These are phyloP conservation scores for Eucalyptus curtisii DNA, from an alignment of 345 rosid species.

Conservation along the genomic window DNA sequence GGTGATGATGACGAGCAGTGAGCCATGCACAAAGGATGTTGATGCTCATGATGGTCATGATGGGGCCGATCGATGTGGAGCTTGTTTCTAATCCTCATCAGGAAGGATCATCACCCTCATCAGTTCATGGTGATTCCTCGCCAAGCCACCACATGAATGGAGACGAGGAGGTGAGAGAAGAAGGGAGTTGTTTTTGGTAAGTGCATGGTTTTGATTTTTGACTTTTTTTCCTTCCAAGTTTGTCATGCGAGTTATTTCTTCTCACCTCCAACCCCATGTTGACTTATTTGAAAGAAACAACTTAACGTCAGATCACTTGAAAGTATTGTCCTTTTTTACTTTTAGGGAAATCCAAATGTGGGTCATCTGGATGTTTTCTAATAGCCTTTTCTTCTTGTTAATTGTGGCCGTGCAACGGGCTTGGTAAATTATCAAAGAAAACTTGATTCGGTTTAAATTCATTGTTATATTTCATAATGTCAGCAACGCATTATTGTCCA, in stretches of 20 bases:
- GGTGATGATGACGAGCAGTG: background rate
- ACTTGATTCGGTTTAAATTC: background rate
- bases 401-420: background rate
- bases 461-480: no score
- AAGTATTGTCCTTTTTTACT: rapidly evolving
- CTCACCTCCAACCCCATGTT: background rate
- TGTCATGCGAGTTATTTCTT: background rate
- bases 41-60: background rate
- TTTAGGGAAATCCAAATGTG: background rate
- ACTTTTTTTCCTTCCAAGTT: background rate
- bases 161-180: background rate
- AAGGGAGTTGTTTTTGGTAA: rapidly evolving
- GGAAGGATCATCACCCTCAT: background rate
- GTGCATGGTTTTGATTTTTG: background rate
- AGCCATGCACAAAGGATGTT: background rate
- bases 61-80: background rate
- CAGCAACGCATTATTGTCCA: background rate
- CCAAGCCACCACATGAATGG: background rate
- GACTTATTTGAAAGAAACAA: no score
- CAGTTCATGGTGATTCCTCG: background rate
- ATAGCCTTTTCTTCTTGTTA: background rate
- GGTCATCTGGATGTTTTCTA: background rate
- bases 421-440: no score
- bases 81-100: background rate
- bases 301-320: no score